These are phyloP conservation scores for Trichoderma polysporum DNA, from an alignment of 2,329 filamentous ascomycete genomes.

Conservation along the genomic window DNA sequence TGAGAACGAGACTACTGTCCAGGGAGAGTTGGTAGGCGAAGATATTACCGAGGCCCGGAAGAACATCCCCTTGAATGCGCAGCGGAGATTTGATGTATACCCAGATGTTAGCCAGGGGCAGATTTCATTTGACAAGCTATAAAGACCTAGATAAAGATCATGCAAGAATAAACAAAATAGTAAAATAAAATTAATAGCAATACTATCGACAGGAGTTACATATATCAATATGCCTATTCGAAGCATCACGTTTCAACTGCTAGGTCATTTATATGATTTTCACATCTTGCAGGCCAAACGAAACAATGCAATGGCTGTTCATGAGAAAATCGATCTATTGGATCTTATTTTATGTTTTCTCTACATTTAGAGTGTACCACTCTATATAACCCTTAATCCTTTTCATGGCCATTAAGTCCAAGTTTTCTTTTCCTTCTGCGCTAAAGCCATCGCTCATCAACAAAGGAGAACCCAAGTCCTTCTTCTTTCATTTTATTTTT, in stretches of 20 bases:
- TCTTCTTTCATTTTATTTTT: background rate
- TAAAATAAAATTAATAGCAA: background rate
- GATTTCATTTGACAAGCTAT: slow-evolving; percentile 12
- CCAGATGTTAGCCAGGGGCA: slow-evolving; percentile 75
- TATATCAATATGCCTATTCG: background rate
- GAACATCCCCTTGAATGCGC: slow-evolving; percentile 78
- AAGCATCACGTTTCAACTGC: background rate
- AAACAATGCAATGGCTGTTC: background rate
- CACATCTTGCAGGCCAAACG: background rate
- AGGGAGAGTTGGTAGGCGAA: slow-evolving; percentile 66
- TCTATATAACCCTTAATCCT: background rate
- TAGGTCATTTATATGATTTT: background rate
- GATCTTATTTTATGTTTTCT: background rate
- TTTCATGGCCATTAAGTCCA: background rate
- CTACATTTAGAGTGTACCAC: background rate
- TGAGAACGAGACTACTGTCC: slow-evolving; percentile 73
- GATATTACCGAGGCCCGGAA: slow-evolving; percentile 73
- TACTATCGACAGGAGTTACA: background rate
- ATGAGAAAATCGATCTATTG: background rate
- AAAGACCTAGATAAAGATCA: background rate
- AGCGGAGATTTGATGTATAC: slow-evolving; percentile 94
- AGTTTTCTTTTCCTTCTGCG: background rate
- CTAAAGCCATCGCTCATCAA: slow-evolving; percentile 1
- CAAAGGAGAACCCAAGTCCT: background rate
- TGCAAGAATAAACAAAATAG: background rate